phyloP scores from a whole-genome alignment of 495 filamentous ascomycete genomes.

The Penicillium angulare region DNA sequence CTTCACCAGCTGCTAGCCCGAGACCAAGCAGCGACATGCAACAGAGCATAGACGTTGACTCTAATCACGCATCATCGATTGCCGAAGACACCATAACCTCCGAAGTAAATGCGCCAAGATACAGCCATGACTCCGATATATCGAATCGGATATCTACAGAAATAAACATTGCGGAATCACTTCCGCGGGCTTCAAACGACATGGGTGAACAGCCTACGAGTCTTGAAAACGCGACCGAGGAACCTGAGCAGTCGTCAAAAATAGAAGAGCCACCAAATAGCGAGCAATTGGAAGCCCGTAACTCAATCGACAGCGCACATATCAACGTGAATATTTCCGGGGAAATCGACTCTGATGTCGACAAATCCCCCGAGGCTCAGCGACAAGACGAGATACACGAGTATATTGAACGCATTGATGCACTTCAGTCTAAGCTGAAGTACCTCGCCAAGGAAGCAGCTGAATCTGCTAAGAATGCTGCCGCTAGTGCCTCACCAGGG shows the following conservation, averaged over 20 bases:
- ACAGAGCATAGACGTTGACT: slow-evolving; percentile 40
- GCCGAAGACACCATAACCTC: slow-evolving; percentile 9
- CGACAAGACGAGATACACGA: slow-evolving; percentile 77
- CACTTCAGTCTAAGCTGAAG: slow-evolving; percentile 83
- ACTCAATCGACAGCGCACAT: slow-evolving; percentile 15
- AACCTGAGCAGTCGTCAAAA: slow-evolving; percentile 8
- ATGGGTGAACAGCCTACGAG: slow-evolving; percentile 5
- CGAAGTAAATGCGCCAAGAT: slow-evolving; percentile 12
- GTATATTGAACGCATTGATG: slow-evolving; percentile 89
- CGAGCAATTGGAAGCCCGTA: too few species aligned
- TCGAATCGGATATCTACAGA: slow-evolving; percentile 37
- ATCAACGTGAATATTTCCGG: slow-evolving; percentile 12
- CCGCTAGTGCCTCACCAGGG: slow-evolving; percentile 56
- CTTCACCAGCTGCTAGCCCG: slow-evolving; percentile 36
- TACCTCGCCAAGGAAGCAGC: slow-evolving; percentile 79
- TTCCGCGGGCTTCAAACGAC: slow-evolving; percentile 16
- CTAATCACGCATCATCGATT: slow-evolving; percentile 20
- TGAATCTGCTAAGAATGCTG: slow-evolving; percentile 65
- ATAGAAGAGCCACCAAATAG: neutral
- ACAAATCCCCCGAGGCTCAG: slow-evolving; percentile 58
- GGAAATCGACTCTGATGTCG: slow-evolving; percentile 33
- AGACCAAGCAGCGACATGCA: slow-evolving; percentile 34
- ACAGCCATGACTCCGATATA: slow-evolving; percentile 33
- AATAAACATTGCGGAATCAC: slow-evolving; percentile 10
- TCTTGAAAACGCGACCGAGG: slow-evolving; percentile 7